Conservation (phyloP, 352 stramenopile species). For the Achlya hypogyna region DNA sequence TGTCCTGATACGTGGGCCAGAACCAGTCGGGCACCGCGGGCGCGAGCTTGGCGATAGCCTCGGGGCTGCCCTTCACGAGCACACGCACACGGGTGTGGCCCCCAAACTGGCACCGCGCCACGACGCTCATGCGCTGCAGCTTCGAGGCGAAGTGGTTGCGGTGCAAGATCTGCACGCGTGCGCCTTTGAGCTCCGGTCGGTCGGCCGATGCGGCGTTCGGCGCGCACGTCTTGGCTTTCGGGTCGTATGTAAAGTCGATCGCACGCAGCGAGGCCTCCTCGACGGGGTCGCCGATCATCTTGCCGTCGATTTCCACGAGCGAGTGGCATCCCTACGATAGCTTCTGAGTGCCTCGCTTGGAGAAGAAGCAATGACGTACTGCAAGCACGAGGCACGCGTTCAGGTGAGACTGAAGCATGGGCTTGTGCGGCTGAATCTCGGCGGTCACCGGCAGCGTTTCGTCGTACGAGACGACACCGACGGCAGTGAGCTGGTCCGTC, state of each 20-base stretch:
- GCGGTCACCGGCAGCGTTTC: constrained; percentile 26
- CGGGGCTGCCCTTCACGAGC: constrained; percentile 96
- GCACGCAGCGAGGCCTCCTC: constrained; percentile 95
- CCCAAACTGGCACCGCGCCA: constrained; percentile 83
- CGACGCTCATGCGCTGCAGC: constrained; percentile 95
- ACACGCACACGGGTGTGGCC: constrained; percentile 45
- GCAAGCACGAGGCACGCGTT: constrained; percentile 75
- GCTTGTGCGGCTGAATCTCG: constrained; percentile 12
- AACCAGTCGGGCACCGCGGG: constrained; percentile 86
- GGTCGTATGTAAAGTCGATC: constrained; percentile 90
- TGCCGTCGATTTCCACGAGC: constrained; percentile 95
- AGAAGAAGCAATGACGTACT: not conserved
- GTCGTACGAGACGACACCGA: constrained; percentile 87
- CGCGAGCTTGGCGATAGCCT: constrained; percentile 81
- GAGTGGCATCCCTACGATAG: constrained; percentile 86
- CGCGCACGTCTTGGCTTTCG: constrained; percentile 56
- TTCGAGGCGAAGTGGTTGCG: constrained; percentile 94
- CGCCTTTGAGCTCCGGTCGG: constrained; percentile 64
- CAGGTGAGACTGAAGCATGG: constrained; percentile 76
- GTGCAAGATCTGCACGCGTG: constrained; percentile 87
- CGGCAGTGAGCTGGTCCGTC: constrained; percentile 91
- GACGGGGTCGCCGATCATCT: constrained; percentile 95
- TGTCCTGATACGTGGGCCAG: constrained; percentile 77
- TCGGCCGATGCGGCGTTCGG: constrained; percentile 59
- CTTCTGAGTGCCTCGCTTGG: constrained; percentile 27